Base-by-base conservation (phyloP, 2,329 filamentous ascomycete genomes). In the Aspergillus sp. region DNA sequence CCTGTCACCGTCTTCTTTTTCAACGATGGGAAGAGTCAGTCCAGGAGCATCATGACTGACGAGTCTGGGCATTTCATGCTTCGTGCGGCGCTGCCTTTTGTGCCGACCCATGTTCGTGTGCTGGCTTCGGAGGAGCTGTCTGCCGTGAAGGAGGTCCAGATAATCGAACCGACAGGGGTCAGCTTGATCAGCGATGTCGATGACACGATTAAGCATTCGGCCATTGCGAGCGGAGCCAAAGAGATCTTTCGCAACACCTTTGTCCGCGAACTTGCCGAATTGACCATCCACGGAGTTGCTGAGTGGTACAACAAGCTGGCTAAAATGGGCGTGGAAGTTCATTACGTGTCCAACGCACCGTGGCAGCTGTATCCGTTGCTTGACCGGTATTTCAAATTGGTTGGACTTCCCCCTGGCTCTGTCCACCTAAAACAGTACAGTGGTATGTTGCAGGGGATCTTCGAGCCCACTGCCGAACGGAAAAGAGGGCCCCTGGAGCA, bases 281-380 rank as follows among this genome's bases (percentile, higher is more conserved):
- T 98, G 50, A 92, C 87, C 0, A 87, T 99, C 22, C 89, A 92
- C 16, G 95, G 95, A 2, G 93, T 98, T 20, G 85, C 82, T 59
- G 91, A 96, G 63, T 98, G 95, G 94, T 99, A 98, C 72, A 86
- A 82, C 39, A 82, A 82, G 20, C 83, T 99, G 77, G 84, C 90
- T 45, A 82, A 87, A 20, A 86, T 94, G 78, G 92, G 93, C 18
- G 94, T 98, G 24, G 86, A 88, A 67, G 84, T 99, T 55, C 96
- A 99, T 73, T 99, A 99, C 74, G 96, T 96, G 65, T 99, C 95
- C n/a, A 99, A 99, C 76, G 96, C 94, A 54, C 95, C 95, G 0
- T 99, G 96, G 96, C 96, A 99, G 73, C 83, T 99, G 6, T 99
- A 91, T 68, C 95, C 95, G 0, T 87, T 98, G 2, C 80, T 99